Conservation (phyloP, 441 rosid genomes). For the Croton setiger region DNA sequence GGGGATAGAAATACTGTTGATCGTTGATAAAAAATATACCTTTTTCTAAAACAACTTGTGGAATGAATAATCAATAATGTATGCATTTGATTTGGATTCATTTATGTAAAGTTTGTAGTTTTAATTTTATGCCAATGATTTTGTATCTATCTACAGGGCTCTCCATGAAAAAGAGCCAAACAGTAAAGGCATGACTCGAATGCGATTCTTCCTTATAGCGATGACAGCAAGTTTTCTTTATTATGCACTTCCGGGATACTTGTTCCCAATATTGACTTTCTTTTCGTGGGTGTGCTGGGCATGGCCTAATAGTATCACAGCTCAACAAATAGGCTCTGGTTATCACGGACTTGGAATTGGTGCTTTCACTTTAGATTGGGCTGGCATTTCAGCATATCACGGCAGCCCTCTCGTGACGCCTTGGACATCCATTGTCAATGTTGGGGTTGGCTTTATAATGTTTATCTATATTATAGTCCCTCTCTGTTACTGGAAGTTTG, state of each 20-base stretch:
- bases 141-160: slow-evolving; percentile 58
- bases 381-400: slow-evolving; percentile 93
- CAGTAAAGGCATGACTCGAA: slow-evolving; percentile 53
- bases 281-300: slow-evolving; percentile 99
- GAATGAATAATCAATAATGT: neutral
- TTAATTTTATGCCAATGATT: neutral
- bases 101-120: neutral
- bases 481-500: slow-evolving; percentile 82
- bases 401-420: slow-evolving; percentile 96
- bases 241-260: slow-evolving; percentile 79
- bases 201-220: slow-evolving; percentile 66
- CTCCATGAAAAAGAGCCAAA: slow-evolving; percentile 75
- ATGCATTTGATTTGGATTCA: neutral
- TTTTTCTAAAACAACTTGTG: neutral
- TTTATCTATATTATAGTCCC: slow-evolving; percentile 88
- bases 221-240: slow-evolving; percentile 68
- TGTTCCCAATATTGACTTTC: slow-evolving; percentile 81
- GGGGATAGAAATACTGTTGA: slow-evolving; percentile 3
- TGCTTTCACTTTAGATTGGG: slow-evolving; percentile 93
- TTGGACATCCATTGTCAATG: slow-evolving; percentile 81
- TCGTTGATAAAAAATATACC: neutral
- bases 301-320: slow-evolving; percentile 78
- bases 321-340: slow-evolving; percentile 91
- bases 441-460: slow-evolving; percentile 85
- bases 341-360: slow-evolving; percentile 91